These are phyloP conservation scores for Candida tropicalis DNA, from an alignment of 1,139 yeast genomes.

Conservation along the genomic window DNA sequence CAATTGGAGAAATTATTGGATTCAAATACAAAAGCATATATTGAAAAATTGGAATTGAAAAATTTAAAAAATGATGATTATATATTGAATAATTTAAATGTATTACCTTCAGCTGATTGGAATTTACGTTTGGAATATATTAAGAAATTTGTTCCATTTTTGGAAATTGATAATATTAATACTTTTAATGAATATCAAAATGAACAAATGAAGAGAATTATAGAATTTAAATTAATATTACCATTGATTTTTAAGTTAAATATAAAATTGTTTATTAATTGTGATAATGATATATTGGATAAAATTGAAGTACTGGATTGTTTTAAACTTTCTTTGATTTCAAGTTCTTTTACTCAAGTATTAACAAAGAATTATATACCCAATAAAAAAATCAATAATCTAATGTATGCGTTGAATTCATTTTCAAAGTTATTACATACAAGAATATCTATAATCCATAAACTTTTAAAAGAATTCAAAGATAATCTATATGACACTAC, in stretches of 20 bases:
- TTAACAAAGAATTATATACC: constrained; percentile 29
- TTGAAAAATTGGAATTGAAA: constrained; percentile 10
- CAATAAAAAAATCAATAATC: constrained; percentile 27
- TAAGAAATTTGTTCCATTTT: constrained; percentile 29
- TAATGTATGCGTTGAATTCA: constrained; percentile 37
- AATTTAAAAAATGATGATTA: constrained; percentile 25
- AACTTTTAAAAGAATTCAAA: constrained; percentile 22
- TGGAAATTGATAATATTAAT: constrained; percentile 25
- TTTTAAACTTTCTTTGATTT: constrained; percentile 21
- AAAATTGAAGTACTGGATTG: constrained; percentile 16
- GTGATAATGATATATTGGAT: constrained; percentile 21
- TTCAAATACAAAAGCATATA: constrained; percentile 24
- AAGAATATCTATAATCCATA: constrained; percentile 24
- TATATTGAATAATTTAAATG: constrained; percentile 30
- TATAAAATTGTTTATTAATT: constrained; percentile 21
- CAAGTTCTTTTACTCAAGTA: constrained; percentile 24
- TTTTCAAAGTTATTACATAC: constrained; percentile 28
- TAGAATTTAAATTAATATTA: constrained; percentile 24
- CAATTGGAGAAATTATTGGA: constrained; percentile 27
- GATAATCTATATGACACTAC: constrained; percentile 12
- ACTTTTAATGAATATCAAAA: constrained; percentile 18
- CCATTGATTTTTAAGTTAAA: constrained; percentile 28
- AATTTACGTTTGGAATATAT: constrained; percentile 28
- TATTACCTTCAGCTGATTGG: constrained; percentile 43
- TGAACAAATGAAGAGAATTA: constrained; percentile 19